phyloP scores from a whole-genome alignment of 805 yeast species.

The Schwanniomyces pseudopolymorphus region DNA sequence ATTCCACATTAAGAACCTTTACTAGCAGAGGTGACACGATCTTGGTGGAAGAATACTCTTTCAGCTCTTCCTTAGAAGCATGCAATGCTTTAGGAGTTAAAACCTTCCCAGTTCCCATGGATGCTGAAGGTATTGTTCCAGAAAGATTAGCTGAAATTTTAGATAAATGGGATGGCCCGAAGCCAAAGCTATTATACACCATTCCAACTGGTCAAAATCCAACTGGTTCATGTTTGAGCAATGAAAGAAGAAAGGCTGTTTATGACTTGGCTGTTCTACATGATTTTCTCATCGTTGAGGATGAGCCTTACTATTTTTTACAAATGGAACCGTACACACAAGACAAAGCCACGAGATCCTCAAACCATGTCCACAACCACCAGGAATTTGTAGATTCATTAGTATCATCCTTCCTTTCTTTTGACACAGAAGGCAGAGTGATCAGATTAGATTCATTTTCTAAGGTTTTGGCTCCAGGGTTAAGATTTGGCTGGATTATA shows the following conservation, averaged over 20 bases:
- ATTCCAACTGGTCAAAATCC: conserved; percentile 98
- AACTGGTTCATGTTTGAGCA: conserved; percentile 81
- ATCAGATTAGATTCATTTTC: conserved; percentile 87
- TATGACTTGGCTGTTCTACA: conserved; percentile 80
- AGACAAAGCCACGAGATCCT: conserved; percentile 34
- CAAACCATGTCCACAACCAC: conserved; percentile 43
- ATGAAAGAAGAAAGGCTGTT: conserved; percentile 73
- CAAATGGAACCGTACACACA: conserved; percentile 81
- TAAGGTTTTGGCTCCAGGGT: conserved; percentile 91
- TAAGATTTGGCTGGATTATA: conserved; percentile 85
- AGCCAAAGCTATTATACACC: conserved; percentile 85
- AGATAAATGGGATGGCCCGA: conserved; percentile 68
- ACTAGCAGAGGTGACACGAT: conserved; percentile 76
- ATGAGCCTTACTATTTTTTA: conserved; percentile 94
- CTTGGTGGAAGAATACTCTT: conserved; percentile 77
- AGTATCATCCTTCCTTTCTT: conserved; percentile 70
- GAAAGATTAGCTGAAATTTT: conserved; percentile 61
- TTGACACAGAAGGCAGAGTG: conserved; percentile 90
- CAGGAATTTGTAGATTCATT: conserved; percentile 65
- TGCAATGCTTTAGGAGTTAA: conserved; percentile 69
- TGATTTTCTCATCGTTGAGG: conserved; percentile 86
- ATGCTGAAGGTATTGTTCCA: conserved; percentile 75
- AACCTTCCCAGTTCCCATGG: conserved; percentile 75
- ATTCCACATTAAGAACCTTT: conserved; percentile 75
- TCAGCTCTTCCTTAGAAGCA: conserved; percentile 82